These are phyloP conservation scores for Rugonectria rugulosa DNA, from an alignment of 2,329 filamentous ascomycete genomes.

Conservation along the genomic window DNA sequence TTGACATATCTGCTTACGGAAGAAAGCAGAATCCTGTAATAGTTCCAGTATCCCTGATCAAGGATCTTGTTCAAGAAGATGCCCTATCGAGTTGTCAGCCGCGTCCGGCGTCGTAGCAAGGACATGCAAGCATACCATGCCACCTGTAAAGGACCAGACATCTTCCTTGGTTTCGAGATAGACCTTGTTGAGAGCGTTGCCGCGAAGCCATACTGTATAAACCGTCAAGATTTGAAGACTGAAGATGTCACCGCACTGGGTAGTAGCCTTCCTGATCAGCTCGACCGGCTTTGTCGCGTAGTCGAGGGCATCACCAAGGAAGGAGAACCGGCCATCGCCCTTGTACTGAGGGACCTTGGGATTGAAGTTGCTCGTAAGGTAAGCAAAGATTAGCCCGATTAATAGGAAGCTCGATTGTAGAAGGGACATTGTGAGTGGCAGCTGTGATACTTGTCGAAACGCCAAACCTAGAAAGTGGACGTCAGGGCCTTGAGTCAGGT, in stretches of 20 bases:
- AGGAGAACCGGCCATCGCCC: constrained; percentile 10
- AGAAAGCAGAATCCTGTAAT: constrained; percentile 10
- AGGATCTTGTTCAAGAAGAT: constrained; percentile 21
- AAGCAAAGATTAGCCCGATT: background rate
- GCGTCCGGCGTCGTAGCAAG: too few relatives aligned
- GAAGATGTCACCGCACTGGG: constrained; percentile 15
- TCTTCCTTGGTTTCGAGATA: constrained; percentile 17
- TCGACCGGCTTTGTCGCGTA: constrained; percentile 14
- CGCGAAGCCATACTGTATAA: constrained; percentile 15
- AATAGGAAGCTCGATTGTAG: constrained; percentile 6
- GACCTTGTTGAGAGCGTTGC: constrained; percentile 14
- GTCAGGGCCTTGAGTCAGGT: too few relatives aligned
- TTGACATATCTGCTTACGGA: constrained; percentile 18
- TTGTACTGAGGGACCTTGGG: constrained; percentile 10
- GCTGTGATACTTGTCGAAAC: background rate
- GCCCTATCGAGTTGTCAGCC: constrained; percentile 4
- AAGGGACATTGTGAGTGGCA: constrained; percentile 1
- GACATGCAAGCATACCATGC: constrained; percentile 9
- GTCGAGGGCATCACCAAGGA: constrained; percentile 15
- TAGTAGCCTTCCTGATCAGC: constrained; percentile 12
- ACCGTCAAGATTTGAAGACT: constrained; percentile 15
- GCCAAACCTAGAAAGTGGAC: too few relatives aligned
- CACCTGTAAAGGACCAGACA: constrained; percentile 19
- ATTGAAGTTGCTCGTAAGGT: background rate
- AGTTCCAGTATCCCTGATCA: constrained; percentile 13